phyloP scores from a whole-genome alignment of 73 alveolate species.

The Paramecium bursaria region DNA sequence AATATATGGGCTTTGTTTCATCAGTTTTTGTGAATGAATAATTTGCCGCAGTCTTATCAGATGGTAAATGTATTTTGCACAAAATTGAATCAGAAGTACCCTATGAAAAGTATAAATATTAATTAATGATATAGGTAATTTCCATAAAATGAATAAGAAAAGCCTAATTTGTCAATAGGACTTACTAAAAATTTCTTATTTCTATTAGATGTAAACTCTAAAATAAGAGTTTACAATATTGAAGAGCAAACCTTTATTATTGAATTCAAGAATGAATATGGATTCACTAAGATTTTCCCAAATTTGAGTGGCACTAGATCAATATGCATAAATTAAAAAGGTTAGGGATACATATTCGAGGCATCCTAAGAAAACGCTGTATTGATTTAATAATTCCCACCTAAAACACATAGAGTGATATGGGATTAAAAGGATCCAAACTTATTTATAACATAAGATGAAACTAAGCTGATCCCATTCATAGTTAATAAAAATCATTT shows the following conservation, averaged over 20 bases:
- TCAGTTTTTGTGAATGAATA: conserved; percentile 86
- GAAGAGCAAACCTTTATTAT: conserved; percentile 85
- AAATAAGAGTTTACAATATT: conserved; percentile 85
- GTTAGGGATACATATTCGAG: conserved; percentile 93
- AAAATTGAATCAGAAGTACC: conserved; percentile 77
- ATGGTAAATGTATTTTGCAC: conserved; percentile 88
- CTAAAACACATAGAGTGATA: conserved; percentile 79
- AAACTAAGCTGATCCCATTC: conserved; percentile 78
- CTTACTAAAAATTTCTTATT: conserved; percentile 88
- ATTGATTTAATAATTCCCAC: conserved; percentile 78
- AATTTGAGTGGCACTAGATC: conserved; percentile 88
- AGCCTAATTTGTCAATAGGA: conserved; percentile 84
- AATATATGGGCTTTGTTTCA: conserved; percentile 86
- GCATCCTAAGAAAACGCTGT: conserved; percentile 92
- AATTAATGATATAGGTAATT: conserved; percentile 72
- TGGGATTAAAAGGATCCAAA: conserved; percentile 95
- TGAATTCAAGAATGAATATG: conserved; percentile 87
- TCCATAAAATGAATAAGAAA: conserved; percentile 92
- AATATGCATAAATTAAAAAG: conserved; percentile 91
- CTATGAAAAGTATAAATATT: background rate
- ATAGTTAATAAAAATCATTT: conserved; percentile 83
- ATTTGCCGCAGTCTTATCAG: conserved; percentile 93
- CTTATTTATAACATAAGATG: conserved; percentile 86
- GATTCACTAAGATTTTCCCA: conserved; percentile 67
- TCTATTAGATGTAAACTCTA: conserved; percentile 87